Evolutionary conservation across 2,329 filamentous ascomycete genomes (phyloP).

Genomic region (Epichloe elymi): DNA sequence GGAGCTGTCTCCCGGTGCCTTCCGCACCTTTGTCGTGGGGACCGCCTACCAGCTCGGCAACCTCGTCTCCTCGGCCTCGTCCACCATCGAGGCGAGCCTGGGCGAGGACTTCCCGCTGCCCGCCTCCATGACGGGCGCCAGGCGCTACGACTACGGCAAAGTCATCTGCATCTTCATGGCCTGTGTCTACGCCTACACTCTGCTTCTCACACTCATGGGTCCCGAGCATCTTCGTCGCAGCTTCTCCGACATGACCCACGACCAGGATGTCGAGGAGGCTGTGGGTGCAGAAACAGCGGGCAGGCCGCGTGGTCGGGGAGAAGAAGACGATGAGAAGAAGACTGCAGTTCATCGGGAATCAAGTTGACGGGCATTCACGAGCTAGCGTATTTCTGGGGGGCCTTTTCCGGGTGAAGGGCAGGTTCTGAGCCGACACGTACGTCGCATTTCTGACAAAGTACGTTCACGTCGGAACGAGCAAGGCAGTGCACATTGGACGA

Average conservation of each 20-base stretch:
- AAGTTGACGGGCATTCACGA: no score
- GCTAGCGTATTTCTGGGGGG: no score
- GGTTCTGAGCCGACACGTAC: no score
- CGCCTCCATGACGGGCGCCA: slow-evolving; percentile 31
- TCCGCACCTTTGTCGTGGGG: slow-evolving; percentile 63
- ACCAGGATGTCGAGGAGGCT: slow-evolving; percentile 33
- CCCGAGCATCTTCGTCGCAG: slow-evolving; percentile 39
- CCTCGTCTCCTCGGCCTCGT: slow-evolving; percentile 53
- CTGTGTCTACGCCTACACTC: slow-evolving; percentile 57
- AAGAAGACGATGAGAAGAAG: slow-evolving; percentile 2
- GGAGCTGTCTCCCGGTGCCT: slow-evolving; percentile 59
- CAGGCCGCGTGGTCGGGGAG: neutral
- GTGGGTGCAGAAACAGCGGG: slow-evolving; percentile 27
- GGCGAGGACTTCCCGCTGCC: slow-evolving; percentile 63
- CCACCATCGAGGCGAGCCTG: slow-evolving; percentile 63
- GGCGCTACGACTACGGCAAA: slow-evolving; percentile 61
- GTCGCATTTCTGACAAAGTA: no score
- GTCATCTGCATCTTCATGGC: slow-evolving; percentile 90
- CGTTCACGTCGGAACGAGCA: no score
- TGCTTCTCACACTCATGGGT: slow-evolving; percentile 49
- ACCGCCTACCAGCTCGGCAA: slow-evolving; percentile 69
- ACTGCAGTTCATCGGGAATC: no score
- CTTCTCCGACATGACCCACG: slow-evolving; percentile 39
- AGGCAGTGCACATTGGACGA: no score
- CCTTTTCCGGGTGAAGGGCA: no score